These are phyloP conservation scores for Sporisorium graminicola DNA, from an alignment of 1,284 basidiomycete species.

Conservation along the genomic window DNA sequence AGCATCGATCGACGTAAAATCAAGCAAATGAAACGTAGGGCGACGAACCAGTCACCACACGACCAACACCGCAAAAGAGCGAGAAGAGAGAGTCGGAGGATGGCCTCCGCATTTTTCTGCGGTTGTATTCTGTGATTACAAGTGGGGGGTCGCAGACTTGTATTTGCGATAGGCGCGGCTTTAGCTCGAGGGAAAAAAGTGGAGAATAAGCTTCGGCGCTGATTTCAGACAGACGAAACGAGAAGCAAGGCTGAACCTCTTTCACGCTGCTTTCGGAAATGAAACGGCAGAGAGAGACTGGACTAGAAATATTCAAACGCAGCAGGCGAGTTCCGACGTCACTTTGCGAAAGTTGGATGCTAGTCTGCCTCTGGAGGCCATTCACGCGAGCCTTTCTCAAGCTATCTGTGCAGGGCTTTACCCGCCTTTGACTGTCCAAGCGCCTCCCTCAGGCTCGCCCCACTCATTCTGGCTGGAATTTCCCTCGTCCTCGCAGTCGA, in stretches of 20 bases:
- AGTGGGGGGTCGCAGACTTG: neutral
- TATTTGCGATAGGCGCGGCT: constrained; percentile 1
- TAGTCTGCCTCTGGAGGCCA: neutral
- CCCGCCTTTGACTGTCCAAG: neutral
- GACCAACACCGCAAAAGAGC: constrained; percentile 1
- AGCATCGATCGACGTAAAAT: constrained; percentile 11
- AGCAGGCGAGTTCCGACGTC: neutral
- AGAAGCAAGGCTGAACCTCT: constrained; percentile 15
- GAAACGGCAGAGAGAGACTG: neutral
- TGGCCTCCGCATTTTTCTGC: neutral
- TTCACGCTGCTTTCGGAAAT: constrained; percentile 48
- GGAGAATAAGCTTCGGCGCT: constrained; percentile 4
- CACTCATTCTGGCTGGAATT: neutral
- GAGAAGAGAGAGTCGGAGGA: neutral
- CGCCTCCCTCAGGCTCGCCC: neutral
- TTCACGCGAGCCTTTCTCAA: constrained; percentile 9
- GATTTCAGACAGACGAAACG: constrained; percentile 18
- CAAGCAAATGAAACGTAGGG: neutral
- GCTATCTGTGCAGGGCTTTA: too few species aligned
- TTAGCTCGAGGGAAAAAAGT: neutral
- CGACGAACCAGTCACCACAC: too few species aligned
- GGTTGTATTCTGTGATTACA: neutral
- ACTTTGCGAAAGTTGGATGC: neutral
- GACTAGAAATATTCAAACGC: neutral
- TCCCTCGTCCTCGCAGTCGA: neutral